Evolutionary conservation across 2,329 filamentous ascomycete genomes (phyloP), one percentile per base, ranked within the genome.

Genomic region (Pseudogymnoascus sp.): DNA sequence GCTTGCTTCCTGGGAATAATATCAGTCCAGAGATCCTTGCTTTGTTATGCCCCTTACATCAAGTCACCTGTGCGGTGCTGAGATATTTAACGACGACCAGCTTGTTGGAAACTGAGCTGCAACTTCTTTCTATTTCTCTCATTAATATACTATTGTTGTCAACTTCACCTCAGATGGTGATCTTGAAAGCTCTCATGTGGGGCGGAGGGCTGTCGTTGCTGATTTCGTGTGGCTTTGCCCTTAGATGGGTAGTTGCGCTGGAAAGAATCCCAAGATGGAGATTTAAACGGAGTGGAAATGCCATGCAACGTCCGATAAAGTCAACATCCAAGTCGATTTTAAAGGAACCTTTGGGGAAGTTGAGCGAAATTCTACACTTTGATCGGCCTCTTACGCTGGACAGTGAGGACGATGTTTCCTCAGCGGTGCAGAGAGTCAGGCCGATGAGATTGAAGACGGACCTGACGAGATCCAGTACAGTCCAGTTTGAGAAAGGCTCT

Each of bases 261-360:
- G 93, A 93, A 60, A 84, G 93, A 63, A 90, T 98, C 16, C 95
- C 95, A 2, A 91, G 87, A 69, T 97, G 93, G 91, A 89, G 93
- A 46, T 93, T 98, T 70, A 84, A 86, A 69, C 84, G 87, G 62
- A 77, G 81, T 28, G 65, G 43, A 59, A 61, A 62, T 26, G 28
- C 60, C 2, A 31, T 46, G 12, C 4, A 5, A 35, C 46, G 46
- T 5, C 50, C 50, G 5, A 56, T 56, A 33, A 69, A 64, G 28
- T 10, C 33, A 7, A 60, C 59, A 19, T 38, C 33, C 2, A 60
- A 60, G 33, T 40, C 35, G 19, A 26, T 60, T 16, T 12, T 60
- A 31, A 60, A 41, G 12, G 35, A 60, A 6, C 59, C 59, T 11
- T 3, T 60, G 11, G 59, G 59, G 8, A 60, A 60, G 12, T 26